Evolutionary conservation across 768 basidiomycete species (phyloP), one percentile per base, ranked within the genome.

Genomic region (Lactarius trivialis): DNA sequence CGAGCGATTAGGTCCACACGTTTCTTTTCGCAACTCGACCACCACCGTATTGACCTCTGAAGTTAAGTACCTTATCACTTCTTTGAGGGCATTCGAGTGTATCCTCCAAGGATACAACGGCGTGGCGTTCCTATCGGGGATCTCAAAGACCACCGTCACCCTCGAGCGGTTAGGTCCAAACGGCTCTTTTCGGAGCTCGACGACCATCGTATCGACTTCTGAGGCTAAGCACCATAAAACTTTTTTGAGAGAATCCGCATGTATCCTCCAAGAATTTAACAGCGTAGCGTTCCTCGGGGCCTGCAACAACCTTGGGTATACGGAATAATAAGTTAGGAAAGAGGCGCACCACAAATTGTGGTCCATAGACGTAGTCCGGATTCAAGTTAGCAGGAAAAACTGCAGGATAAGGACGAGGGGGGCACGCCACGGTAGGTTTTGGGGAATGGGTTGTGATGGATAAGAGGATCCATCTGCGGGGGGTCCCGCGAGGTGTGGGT

Each of bases 101-200:
- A 8, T 7, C 28, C 9, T 28, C 7, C 26, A 37, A 36, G 17
- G 17, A 7, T 21, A 12, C 37, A 17, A 37, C 9, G n/a, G 43
- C n/a, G 21, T 43, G 1, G 11, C 9, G 21, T 21, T n/a, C n/a
- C n/a, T n/a, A n/a, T 28, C 37, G 24, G 15, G 33, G 0, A 55
- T 61, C 30, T 61, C 60, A 15, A 61, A 56, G 2, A 17, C 45
- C 1, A 61, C 48, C 3, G 55, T 56, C 15, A 61, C 21, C 55
- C 37, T 61, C 30, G 28, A 15, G 5, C 49, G 36, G 12, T 55
- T 55, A 2, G 36, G 28, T 3, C 48, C 55, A 9, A 36, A 24
- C 3, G 9, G 7, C 8, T 61, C 55, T 17, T 34, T 56, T 6
- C 26, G 48, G 48, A 50, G 37, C 4, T 30, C 48, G 14, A 61